Conservation (phyloP, 495 filamentous ascomycete species). For the Clavariopsis aquatica region DNA sequence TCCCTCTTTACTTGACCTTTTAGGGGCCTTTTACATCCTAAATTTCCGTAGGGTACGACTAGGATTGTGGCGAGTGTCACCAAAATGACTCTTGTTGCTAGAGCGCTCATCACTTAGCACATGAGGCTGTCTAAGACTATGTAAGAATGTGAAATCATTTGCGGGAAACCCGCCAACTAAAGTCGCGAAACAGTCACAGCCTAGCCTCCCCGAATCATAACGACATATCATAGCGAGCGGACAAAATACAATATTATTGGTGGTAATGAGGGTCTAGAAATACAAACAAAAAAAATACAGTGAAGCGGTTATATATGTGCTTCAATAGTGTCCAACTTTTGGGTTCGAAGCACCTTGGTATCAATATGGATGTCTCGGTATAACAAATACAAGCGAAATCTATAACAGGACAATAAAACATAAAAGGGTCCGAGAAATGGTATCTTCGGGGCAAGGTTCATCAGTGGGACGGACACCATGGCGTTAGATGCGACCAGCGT, state of each 20-base stretch:
- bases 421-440: not conserved
- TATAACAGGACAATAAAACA: not conserved
- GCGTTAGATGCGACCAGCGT: conserved; percentile 6
- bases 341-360: conserved; percentile 3
- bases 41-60: not conserved
- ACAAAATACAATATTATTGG: conserved; percentile 12
- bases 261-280: conserved; percentile 1
- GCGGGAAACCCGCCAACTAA: no score
- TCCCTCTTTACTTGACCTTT: no score
- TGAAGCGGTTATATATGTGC: conserved; percentile 12
- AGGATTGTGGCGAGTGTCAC: not conserved
- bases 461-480: not conserved
- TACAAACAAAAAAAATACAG: conserved; percentile 9
- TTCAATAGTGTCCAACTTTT: not conserved
- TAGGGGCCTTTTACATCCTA: not conserved
- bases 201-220: not conserved
- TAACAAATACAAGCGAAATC: not conserved
- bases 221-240: not conserved
- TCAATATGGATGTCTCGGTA: not conserved
- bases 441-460: not conserved
- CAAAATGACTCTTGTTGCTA: no score
- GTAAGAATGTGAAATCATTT: no score
- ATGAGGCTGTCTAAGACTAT: no score
- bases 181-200: no score
- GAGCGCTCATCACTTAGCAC: no score